Conservation (phyloP, 257 asterid species). For the Asclepias syriaca region DNA sequence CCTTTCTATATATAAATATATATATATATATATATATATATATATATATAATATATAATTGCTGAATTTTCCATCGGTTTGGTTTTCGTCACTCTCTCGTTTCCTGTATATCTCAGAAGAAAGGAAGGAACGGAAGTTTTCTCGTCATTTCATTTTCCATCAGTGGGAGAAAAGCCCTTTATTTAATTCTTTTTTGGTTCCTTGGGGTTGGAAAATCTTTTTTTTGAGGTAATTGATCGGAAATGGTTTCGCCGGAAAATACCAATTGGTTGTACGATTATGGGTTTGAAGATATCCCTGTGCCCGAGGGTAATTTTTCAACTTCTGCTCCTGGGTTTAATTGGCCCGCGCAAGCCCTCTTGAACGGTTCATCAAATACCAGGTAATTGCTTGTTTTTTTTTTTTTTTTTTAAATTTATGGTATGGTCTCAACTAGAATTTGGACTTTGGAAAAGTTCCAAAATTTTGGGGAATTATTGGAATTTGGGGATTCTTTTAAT, state of each 20-base stretch:
- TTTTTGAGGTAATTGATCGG: constrained; percentile 31
- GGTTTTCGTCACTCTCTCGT: constrained; percentile 3
- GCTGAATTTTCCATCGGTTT: not conserved
- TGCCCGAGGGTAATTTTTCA: constrained; percentile 46
- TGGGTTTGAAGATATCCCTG: constrained; percentile 62
- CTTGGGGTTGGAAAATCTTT: not conserved
- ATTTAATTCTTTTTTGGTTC: not conserved
- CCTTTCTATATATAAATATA: not conserved
- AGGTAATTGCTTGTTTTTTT: constrained; percentile 31
- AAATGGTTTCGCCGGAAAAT: constrained; percentile 80
- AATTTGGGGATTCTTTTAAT: not conserved
- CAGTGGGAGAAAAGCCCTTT: not conserved
- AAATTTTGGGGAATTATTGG: not conserved
- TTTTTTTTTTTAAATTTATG: not conserved
- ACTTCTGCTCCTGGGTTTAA: constrained; percentile 55
- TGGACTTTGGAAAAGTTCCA: not conserved
- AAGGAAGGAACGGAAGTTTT: not conserved
- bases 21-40: not conserved
- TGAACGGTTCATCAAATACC: constrained; percentile 52
- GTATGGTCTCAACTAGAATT: not conserved
- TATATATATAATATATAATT: too few relatives aligned
- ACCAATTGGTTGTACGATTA: constrained; percentile 91
- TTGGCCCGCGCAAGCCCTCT: constrained; percentile 54
- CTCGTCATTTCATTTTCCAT: not conserved
- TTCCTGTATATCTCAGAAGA: not conserved